Conservation (phyloP, 768 basidiomycete genomes). For the Sporobolomyces pararoseus region DNA sequence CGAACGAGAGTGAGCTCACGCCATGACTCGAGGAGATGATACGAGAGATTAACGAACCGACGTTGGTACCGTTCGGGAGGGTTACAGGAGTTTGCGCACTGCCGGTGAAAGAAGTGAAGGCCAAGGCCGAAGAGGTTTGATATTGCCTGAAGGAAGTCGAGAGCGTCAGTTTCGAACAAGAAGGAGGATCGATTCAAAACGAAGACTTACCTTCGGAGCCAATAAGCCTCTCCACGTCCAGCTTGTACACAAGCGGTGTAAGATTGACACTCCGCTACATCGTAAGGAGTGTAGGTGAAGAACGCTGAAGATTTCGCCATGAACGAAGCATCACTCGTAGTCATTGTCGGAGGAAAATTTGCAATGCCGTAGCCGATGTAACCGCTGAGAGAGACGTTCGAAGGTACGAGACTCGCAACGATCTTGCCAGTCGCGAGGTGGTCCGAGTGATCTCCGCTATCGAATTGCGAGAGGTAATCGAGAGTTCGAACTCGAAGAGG, state of each 20-base stretch:
- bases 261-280: conserved; percentile 35
- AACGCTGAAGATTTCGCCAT: conserved; percentile 33
- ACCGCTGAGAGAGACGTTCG: conserved; percentile 11
- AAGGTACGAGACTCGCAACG: neutral
- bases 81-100: conserved; percentile 14
- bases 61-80: conserved; percentile 14
- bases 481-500: conserved; percentile 23
- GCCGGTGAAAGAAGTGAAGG: conserved; percentile 17
- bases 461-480: conserved; percentile 34
- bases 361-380: conserved; percentile 30
- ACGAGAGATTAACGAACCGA: neutral
- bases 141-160: conserved; percentile 27
- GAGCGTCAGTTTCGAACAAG: neutral
- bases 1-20: no score
- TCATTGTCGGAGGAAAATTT: conserved; percentile 33
- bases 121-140: conserved; percentile 19
- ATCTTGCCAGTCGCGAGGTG: conserved; percentile 21
- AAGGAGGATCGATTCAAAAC: no score
- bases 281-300: conserved; percentile 42
- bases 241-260: neutral
- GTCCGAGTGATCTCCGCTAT: conserved; percentile 36
- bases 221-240: conserved; percentile 33
- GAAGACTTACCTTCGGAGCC: conserved; percentile 27
- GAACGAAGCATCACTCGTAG: conserved; percentile 9
- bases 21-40: no score